Base-by-base conservation (phyloP, 371 early-diverging fungal species). In the Rhizopus sp. region DNA sequence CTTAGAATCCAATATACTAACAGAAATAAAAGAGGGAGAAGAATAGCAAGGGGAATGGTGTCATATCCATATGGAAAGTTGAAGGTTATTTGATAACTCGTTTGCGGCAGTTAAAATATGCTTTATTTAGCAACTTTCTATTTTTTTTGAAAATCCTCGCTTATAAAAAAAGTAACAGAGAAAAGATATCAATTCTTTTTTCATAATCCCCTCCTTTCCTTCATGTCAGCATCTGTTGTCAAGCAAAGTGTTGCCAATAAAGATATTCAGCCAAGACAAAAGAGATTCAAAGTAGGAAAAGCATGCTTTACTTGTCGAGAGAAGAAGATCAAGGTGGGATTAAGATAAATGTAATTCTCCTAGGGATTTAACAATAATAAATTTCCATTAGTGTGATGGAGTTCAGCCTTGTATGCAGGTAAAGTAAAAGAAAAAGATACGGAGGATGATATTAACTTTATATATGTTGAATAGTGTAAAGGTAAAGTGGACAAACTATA, bases 371-470 rank as follows among this genome's bases (percentile, higher is more conserved):
- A 5, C 15, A 57, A 29, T 44, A 13, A 40, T 48, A 5, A 55
- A 12, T 5, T 23, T 29, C 29, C 23, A 30, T 16, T 59, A 79
- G 80, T 79, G 80, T 29, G 80, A 79, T 70, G 80, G 80, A 23
- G 48, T 79, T 10, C 80, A 72, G 12, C 80, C 80, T 16, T 79
- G 80, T 65, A 79, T 79, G 80, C 80, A 79, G 80, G 80, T 79
- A 74, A 57, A 47, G 2, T 23, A 23, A 40, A 42, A 9, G 9
- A 13, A 23, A 35, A 7, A n/a, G 16, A 1, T 13, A 8, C 23
- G 31, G 29, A 29, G 40, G 16, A 10, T 12, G 35, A n/a, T 41
- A 35, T 38, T 49, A 52, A 32, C 8, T 51, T 38, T 37, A 31
- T 49, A 12, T 39, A 15, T 37, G 32, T 35, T 23, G n/a, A 4